Conservation (phyloP, 352 stramenopile genomes). For the Elongisporangium senticosum region DNA sequence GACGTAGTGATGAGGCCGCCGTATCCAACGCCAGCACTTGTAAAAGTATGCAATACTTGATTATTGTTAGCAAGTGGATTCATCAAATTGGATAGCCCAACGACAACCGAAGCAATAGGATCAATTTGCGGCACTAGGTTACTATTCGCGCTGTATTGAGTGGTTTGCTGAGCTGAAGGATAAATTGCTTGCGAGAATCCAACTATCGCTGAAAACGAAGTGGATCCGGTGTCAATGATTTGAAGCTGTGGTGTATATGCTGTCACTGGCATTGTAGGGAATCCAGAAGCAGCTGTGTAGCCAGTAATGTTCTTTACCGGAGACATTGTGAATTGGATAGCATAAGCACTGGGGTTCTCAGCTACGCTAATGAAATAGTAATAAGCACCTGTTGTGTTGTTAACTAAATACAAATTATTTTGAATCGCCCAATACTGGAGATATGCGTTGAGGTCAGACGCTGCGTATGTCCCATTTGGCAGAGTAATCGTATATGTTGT, state of each 20-base stretch:
- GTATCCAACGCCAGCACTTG: slow-evolving; percentile 13
- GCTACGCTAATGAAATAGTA: slow-evolving; percentile 16
- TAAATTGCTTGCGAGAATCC: slow-evolving; percentile 6
- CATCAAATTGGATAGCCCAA: slow-evolving; percentile 12
- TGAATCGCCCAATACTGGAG: slow-evolving; percentile 20
- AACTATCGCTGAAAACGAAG: slow-evolving; percentile 7
- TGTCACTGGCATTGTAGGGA: slow-evolving; percentile 6
- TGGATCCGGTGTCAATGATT: too few species aligned
- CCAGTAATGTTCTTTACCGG: slow-evolving; percentile 6
- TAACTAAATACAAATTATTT: slow-evolving; percentile 18
- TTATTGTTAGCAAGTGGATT: slow-evolving; percentile 18
- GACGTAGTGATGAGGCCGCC: slow-evolving; percentile 10
- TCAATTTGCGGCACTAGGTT: slow-evolving; percentile 12
- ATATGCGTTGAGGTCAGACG: slow-evolving; percentile 15
- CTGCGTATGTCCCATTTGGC: slow-evolving; percentile 16
- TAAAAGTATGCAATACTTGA: slow-evolving; percentile 16
- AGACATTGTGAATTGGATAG: slow-evolving; percentile 1
- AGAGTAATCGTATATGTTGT: slow-evolving; percentile 17
- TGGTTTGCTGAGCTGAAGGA: slow-evolving; percentile 5
- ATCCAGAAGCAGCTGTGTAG: slow-evolving; percentile 4
- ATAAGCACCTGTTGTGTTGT: slow-evolving; percentile 14
- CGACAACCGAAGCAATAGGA: slow-evolving; percentile 4
- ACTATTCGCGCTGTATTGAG: slow-evolving; percentile 9
- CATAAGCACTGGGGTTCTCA: slow-evolving; percentile 15
- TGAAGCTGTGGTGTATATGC: slow-evolving; percentile 9